Evolutionary conservation across 2,329 filamentous ascomycete genomes (phyloP).

Genomic region (Exophiala alcalophila): DNA sequence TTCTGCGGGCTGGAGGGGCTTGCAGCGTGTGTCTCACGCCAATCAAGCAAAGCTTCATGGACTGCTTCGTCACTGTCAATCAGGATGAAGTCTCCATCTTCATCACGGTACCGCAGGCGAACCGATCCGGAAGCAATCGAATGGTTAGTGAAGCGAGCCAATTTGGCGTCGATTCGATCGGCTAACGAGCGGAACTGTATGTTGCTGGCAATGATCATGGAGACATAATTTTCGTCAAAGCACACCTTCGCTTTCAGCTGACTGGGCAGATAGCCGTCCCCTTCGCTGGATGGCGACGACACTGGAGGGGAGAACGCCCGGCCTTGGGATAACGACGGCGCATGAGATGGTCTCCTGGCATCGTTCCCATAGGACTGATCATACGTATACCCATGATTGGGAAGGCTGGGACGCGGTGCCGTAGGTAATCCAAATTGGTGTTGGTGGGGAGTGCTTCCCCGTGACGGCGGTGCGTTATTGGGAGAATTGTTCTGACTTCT

Average conservation of each 20-base stretch:
- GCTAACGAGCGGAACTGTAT: conserved; percentile 92
- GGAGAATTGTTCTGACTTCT: conserved; percentile 83
- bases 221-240: conserved; percentile 87
- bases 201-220: conserved; percentile 92
- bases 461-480: conserved; percentile 62
- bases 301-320: conserved; percentile 37
- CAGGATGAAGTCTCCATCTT: conserved; percentile 87
- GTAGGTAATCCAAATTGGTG: conserved; percentile 51
- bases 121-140: conserved; percentile 79
- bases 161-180: conserved; percentile 93
- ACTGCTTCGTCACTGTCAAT: conserved; percentile 97
- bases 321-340: conserved; percentile 29
- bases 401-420: conserved; percentile 25
- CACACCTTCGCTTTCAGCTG: conserved; percentile 96
- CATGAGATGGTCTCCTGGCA: conserved; percentile 24
- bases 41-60: conserved; percentile 90
- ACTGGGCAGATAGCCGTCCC: conserved; percentile 55
- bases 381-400: conserved; percentile 27
- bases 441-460: conserved; percentile 67
- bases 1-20: conserved; percentile 44
- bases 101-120: conserved; percentile 84
- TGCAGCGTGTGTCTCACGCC: conserved; percentile 71
- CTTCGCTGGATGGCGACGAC: conserved; percentile 20
- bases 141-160: conserved; percentile 79
- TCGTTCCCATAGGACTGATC: conserved; percentile 25